phyloP scores from a whole-genome alignment of 129 eudicot species.

The Arctium minus region DNA sequence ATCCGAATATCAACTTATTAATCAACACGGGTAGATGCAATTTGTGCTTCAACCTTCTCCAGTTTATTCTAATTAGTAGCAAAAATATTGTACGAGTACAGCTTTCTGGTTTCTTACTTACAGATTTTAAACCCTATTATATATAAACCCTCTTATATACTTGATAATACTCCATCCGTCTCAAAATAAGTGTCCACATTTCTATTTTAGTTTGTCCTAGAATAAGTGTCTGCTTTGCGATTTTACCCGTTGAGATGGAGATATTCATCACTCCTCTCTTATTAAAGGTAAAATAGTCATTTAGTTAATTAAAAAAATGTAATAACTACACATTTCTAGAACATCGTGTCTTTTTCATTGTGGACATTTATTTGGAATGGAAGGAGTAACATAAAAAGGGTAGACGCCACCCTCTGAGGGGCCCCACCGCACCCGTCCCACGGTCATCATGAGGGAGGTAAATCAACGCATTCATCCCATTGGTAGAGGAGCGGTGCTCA shows the following conservation, averaged over 20 bases:
- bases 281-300: not conserved
- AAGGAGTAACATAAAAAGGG: not conserved
- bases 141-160: not conserved
- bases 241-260: not conserved
- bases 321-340: not conserved
- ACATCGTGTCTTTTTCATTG: not conserved
- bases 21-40: slow-evolving; percentile 5
- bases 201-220: not conserved
- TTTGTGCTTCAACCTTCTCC: not conserved
- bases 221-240: not conserved
- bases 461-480: too few species aligned
- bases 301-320: not conserved
- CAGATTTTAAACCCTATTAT: not conserved
- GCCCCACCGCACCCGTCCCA: too few species aligned
- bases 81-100: not conserved
- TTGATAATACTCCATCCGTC: not conserved
- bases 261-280: not conserved
- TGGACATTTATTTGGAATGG: not conserved
- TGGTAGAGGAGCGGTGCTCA: too few species aligned
- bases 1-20: not conserved
- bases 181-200: not conserved
- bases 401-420: too few species aligned
- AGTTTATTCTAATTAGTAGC: not conserved
- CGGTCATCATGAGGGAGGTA: too few species aligned
- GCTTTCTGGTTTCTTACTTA: not conserved